These are phyloP conservation scores for Rhazya stricta DNA, from an alignment of 257 asterid species.

Conservation along the genomic window DNA sequence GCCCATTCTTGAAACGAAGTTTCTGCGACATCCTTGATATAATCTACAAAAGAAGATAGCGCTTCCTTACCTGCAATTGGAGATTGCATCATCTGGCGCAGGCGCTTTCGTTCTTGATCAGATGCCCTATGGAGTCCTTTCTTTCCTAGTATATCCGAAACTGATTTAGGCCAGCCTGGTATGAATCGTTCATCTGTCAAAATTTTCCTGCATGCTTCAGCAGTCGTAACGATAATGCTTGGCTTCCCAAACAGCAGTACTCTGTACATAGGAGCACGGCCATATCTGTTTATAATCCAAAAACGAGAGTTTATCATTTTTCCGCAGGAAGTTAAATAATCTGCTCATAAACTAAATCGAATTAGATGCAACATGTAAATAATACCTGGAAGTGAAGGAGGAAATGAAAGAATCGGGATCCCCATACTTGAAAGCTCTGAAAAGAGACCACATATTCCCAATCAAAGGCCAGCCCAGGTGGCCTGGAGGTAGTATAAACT, in stretches of 20 bases:
- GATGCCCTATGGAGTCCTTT: slow-evolving; percentile 17
- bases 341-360: no score
- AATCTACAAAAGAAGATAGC: slow-evolving; percentile 6
- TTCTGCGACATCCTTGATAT: slow-evolving; percentile 4
- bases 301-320: no score
- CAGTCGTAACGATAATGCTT: slow-evolving; percentile 9
- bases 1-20: slow-evolving; percentile 7
- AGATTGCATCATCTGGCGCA: slow-evolving; percentile 11
- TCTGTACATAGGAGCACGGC: slow-evolving; percentile 15
- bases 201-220: slow-evolving; percentile 16
- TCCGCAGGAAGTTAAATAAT: no score
- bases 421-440: slow-evolving; percentile 14
- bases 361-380: no score
- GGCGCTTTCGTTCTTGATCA: slow-evolving; percentile 12
- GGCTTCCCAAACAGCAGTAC: slow-evolving; percentile 17
- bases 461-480: slow-evolving; percentile 20
- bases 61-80: slow-evolving; percentile 8
- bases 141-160: slow-evolving; percentile 6
- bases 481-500: slow-evolving; percentile 8
- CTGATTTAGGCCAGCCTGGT: slow-evolving; percentile 10
- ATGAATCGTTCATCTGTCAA: slow-evolving; percentile 15
- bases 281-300: slow-evolving; percentile 6
- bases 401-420: slow-evolving; percentile 14
- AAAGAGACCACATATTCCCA: slow-evolving; percentile 16
- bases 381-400: slow-evolving; percentile 16